Percentiles rank a stretch among this genome's conserved stretches.
Evolutionary conservation across 1,284 basidiomycete genomes (phyloP).

Genomic region (Apiotrichum porosum): DNA sequence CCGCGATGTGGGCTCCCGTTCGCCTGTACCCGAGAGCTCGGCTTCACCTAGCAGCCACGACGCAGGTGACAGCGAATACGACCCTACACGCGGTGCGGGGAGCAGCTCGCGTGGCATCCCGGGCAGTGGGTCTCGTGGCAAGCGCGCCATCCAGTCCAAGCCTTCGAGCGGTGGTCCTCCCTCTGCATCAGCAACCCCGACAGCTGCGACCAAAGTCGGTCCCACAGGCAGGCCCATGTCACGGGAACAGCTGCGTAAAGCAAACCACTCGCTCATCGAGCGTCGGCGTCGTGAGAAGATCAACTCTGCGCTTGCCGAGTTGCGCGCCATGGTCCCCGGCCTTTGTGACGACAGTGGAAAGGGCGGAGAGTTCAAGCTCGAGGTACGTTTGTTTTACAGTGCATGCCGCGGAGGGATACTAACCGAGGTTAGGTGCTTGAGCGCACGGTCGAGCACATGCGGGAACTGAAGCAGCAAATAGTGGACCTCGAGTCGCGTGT

Average conservation of each 20-base stretch:
- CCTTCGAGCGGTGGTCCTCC: too few species aligned
- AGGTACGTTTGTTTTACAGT: slow-evolving; percentile 34
- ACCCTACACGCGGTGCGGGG: slow-evolving; percentile 5
- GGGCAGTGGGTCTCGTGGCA: not conserved
- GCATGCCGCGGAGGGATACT: not conserved
- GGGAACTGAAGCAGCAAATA: slow-evolving; percentile 34
- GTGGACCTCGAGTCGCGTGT: slow-evolving; percentile 23
- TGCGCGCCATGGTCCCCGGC: slow-evolving; percentile 47
- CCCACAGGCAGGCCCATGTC: slow-evolving; percentile 26
- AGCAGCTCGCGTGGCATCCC: not conserved
- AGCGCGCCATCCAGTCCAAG: not conserved
- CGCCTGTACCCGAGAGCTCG: slow-evolving; percentile 9
- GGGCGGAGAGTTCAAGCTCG: slow-evolving; percentile 49
- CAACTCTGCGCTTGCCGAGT: slow-evolving; percentile 41
- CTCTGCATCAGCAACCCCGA: too few species aligned
- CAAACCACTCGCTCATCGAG: slow-evolving; percentile 48
- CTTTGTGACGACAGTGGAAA: slow-evolving; percentile 40
- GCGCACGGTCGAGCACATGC: slow-evolving; percentile 46
- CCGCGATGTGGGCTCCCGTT: not conserved
- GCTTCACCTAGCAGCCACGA: slow-evolving; percentile 16
- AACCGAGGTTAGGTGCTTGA: slow-evolving; percentile 42
- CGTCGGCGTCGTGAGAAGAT: slow-evolving; percentile 47
- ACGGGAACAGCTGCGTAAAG: slow-evolving; percentile 43
- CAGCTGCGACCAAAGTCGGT: slow-evolving; percentile 6
- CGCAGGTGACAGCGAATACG: slow-evolving; percentile 27